Evolutionary conservation across 768 basidiomycete genomes (phyloP).

Genomic region (Rubroboletus pulcherrimus): DNA sequence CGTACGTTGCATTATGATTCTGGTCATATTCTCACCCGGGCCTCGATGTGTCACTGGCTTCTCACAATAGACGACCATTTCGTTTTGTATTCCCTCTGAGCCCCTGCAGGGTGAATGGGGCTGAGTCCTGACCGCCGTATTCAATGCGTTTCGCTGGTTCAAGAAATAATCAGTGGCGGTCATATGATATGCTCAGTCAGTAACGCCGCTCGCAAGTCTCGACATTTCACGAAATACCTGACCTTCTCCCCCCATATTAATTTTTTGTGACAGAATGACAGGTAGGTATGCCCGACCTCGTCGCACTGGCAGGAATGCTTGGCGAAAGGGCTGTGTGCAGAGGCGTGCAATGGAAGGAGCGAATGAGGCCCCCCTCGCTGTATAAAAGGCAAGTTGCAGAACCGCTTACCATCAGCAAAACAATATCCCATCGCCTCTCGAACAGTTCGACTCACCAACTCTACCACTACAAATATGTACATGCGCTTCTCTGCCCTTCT

Average conservation of each 20-base stretch:
- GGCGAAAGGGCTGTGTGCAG: neutral
- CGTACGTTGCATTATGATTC: neutral
- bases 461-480: constrained; percentile 3
- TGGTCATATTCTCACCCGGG: no score
- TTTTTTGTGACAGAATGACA: neutral
- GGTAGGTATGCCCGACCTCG: neutral
- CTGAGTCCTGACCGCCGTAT: neutral
- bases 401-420: neutral
- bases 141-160: no score
- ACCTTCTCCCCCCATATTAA: neutral
- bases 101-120: neutral
- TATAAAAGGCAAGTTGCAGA: constrained; percentile 6
- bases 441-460: neutral
- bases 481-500: constrained; percentile 3
- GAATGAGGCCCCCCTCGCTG: neutral
- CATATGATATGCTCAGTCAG: neutral
- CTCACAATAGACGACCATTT: no score
- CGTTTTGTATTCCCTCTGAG: no score
- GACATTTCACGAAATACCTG: neutral
- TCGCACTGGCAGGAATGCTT: neutral
- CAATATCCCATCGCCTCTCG: neutral
- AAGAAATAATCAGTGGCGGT: neutral
- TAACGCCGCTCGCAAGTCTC: neutral
- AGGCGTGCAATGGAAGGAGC: neutral
- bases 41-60: neutral